Conservation (phyloP, 495 filamentous ascomycete genomes). For the Penicillium coffeae region DNA sequence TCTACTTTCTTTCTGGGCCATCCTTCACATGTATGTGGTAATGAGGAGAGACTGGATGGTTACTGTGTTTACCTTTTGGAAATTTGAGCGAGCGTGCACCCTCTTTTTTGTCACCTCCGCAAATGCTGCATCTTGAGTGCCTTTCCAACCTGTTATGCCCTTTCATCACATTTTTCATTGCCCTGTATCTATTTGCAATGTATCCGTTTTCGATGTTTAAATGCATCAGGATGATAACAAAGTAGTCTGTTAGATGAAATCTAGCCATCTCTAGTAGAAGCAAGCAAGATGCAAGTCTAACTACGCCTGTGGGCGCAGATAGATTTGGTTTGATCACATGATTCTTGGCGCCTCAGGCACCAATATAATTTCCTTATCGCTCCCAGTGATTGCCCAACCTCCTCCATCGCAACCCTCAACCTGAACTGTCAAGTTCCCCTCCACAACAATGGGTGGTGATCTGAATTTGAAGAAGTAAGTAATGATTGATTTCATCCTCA, state of each 20-base stretch:
- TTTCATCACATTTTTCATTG: slow-evolving; percentile 14
- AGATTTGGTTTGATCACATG: too few relatives aligned
- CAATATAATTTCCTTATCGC: neutral
- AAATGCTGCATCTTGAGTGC: slow-evolving; percentile 21
- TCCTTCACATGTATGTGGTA: slow-evolving; percentile 19
- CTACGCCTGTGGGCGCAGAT: too few relatives aligned
- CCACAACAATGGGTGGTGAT: slow-evolving; percentile 72
- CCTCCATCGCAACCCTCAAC: neutral
- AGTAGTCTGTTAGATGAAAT: too few relatives aligned
- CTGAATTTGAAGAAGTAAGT: slow-evolving; percentile 85
- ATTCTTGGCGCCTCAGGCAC: neutral
- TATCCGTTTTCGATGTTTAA: slow-evolving; percentile 9
- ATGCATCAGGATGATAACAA: too few relatives aligned
- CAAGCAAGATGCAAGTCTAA: too few relatives aligned
- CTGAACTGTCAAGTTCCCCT: slow-evolving; percentile 2
- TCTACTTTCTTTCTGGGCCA: slow-evolving; percentile 6
- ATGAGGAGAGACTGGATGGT: slow-evolving; percentile 20
- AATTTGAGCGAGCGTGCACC: slow-evolving; percentile 29
- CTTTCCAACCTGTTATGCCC: slow-evolving; percentile 10
- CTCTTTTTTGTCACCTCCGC: slow-evolving; percentile 14
- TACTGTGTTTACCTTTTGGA: slow-evolving; percentile 18
- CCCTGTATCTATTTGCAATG: slow-evolving; percentile 26
- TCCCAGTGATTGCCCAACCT: slow-evolving; percentile 2
- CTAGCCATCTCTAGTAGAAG: too few relatives aligned
- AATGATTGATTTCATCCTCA: neutral